Evolutionary conservation across 2,329 filamentous ascomycete species (phyloP).

Genomic region (Davidsoniella virescens): DNA sequence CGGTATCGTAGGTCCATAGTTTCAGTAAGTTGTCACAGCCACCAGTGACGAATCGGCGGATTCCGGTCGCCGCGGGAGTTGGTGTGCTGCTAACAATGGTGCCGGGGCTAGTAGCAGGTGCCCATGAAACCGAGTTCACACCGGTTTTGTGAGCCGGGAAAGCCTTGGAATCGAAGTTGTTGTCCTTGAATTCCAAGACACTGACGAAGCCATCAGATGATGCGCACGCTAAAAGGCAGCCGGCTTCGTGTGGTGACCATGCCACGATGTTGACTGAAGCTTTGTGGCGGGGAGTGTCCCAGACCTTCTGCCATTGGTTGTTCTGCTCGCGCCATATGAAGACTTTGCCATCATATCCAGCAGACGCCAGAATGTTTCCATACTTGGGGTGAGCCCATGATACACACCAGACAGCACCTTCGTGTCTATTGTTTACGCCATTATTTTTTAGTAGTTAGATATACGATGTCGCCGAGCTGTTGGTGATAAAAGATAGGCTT

Average conservation of each 20-base stretch:
- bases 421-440: conserved; percentile 46
- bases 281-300: conserved; percentile 86
- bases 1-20: conserved; percentile 69
- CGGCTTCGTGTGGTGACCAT: conserved; percentile 93
- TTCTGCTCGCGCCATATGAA: conserved; percentile 92
- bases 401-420: conserved; percentile 94
- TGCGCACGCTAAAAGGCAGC: conserved; percentile 86
- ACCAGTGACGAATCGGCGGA: conserved; percentile 81
- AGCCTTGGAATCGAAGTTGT: conserved; percentile 74
- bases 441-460: background rate
- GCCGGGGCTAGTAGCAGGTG: conserved; percentile 68
- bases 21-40: conserved; percentile 88
- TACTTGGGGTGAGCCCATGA: conserved; percentile 98
- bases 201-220: conserved; percentile 86
- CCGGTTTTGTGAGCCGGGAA: conserved; percentile 88
- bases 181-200: conserved; percentile 94
- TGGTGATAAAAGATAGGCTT: too few species aligned
- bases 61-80: conserved; percentile 40
- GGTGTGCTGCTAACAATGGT: conserved; percentile 63
- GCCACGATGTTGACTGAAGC: conserved; percentile 92
- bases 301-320: conserved; percentile 67
- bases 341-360: conserved; percentile 93
- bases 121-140: conserved; percentile 93
- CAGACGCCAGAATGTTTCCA: conserved; percentile 90
- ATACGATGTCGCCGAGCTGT: too few species aligned